These are phyloP conservation scores for Elymus sibiricus DNA, from an alignment of 176 grass and related monocot genomes.

Conservation along the genomic window DNA sequence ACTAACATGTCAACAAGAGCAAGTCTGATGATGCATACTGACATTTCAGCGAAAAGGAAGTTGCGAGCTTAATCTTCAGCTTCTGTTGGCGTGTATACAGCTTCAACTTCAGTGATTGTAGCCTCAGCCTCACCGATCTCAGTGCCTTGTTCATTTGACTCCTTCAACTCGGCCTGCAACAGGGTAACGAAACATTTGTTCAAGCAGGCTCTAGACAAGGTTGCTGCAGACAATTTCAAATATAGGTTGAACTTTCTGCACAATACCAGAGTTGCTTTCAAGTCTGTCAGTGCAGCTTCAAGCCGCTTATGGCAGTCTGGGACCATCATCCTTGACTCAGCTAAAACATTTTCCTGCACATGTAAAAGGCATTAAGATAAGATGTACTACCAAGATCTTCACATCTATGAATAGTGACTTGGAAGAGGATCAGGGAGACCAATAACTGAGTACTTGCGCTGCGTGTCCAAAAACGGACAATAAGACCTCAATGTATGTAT, in stretches of 20 bases:
- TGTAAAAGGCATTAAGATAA: neutral
- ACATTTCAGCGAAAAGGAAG: neutral
- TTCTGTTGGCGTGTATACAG: constrained; percentile 50
- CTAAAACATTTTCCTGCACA: constrained; percentile 83
- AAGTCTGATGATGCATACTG: neutral
- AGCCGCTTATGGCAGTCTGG: constrained; percentile 94
- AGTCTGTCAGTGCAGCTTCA: constrained; percentile 72
- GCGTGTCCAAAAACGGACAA: neutral
- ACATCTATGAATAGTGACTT: neutral
- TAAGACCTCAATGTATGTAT: neutral
- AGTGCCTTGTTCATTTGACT: constrained; percentile 59
- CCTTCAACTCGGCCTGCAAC: constrained; percentile 73
- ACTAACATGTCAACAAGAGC: neutral
- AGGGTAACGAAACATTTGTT: neutral
- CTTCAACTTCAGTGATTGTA: constrained; percentile 66
- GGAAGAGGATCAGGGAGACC: neutral
- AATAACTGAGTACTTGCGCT: neutral
- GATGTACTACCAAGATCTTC: neutral
- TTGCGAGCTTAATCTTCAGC: constrained; percentile 19
- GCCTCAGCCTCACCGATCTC: constrained; percentile 79
- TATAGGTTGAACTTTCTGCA: neutral
- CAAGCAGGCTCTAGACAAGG: neutral
- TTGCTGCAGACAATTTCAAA: neutral
- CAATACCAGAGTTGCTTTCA: constrained; percentile 74
- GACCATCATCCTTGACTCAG: constrained; percentile 97